Evolutionary conservation across 768 basidiomycete species (phyloP).

Genomic region (Panellus pusillus): DNA sequence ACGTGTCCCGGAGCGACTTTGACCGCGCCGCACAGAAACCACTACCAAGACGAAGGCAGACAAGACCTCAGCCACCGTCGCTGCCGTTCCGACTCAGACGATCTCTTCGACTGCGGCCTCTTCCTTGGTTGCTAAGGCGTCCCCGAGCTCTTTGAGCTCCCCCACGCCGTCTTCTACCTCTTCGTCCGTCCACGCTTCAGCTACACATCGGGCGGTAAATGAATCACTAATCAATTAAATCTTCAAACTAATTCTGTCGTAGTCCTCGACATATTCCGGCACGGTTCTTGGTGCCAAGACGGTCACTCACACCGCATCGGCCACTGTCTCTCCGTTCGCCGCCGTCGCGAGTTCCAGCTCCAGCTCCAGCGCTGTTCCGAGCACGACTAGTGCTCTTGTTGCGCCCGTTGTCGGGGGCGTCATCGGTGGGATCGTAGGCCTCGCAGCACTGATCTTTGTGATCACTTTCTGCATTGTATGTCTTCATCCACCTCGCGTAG

Average conservation of each 20-base stretch:
- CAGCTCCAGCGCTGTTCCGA: background rate
- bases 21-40: too few relatives aligned
- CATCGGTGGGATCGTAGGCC: constrained; percentile 44
- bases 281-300: constrained; percentile 11
- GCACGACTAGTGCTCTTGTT: constrained; percentile 12
- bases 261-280: constrained; percentile 16
- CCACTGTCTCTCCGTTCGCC: background rate
- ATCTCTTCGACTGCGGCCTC: background rate
- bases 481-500: constrained; percentile 3
- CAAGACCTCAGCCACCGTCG: background rate
- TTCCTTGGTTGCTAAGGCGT: background rate
- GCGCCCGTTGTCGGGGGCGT: constrained; percentile 40
- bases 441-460: constrained; percentile 41
- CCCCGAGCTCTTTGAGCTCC: background rate
- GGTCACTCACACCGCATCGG: constrained; percentile 9
- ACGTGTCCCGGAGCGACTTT: too few relatives aligned
- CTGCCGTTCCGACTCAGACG: background rate
- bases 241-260: background rate
- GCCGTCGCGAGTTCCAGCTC: background rate
- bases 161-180: background rate
- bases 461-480: constrained; percentile 50
- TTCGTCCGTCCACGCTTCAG: background rate
- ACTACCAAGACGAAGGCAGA: too few relatives aligned
- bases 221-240: background rate
- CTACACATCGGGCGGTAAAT: background rate